Evolutionary conservation across 148 eudicot species (phyloP).

Genomic region (Chenopodium quinoa): DNA sequence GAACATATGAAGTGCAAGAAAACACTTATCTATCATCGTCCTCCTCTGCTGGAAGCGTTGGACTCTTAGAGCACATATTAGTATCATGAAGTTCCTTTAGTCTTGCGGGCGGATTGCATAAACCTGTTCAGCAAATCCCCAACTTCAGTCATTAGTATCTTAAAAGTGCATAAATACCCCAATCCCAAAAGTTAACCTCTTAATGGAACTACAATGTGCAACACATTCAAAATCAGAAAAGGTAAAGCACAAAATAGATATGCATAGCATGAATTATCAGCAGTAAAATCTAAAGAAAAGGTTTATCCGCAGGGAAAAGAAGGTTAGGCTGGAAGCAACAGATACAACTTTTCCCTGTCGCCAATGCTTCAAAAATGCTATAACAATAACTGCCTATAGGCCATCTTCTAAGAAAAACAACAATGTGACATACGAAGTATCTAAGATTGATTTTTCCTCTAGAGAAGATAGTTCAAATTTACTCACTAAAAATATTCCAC

Average conservation of each 20-base stretch:
- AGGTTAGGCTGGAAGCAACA: background rate
- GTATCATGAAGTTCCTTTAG: slow-evolving; percentile 55
- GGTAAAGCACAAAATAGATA: background rate
- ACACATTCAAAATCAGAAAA: background rate
- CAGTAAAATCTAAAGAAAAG: no score
- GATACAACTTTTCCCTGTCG: background rate
- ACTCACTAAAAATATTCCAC: no score
- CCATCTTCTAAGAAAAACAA: background rate
- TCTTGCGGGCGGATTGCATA: slow-evolving; percentile 54
- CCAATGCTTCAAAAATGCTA: background rate
- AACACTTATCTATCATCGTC: slow-evolving; percentile 36
- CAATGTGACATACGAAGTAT: background rate
- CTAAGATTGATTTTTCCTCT: background rate
- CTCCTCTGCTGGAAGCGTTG: slow-evolving; percentile 53
- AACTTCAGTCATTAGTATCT: slow-evolving; percentile 5
- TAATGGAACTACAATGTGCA: background rate
- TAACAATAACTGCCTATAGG: background rate
- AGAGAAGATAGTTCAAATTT: background rate
- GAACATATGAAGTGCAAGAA: slow-evolving; percentile 3
- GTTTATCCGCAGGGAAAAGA: no score
- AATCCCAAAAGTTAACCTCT: background rate
- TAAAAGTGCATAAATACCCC: background rate
- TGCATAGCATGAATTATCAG: background rate
- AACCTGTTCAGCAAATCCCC: slow-evolving; percentile 31
- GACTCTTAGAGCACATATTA: slow-evolving; percentile 55